These are phyloP conservation scores for Triadica sebifera DNA, from an alignment of 345 rosid species.

Conservation along the genomic window DNA sequence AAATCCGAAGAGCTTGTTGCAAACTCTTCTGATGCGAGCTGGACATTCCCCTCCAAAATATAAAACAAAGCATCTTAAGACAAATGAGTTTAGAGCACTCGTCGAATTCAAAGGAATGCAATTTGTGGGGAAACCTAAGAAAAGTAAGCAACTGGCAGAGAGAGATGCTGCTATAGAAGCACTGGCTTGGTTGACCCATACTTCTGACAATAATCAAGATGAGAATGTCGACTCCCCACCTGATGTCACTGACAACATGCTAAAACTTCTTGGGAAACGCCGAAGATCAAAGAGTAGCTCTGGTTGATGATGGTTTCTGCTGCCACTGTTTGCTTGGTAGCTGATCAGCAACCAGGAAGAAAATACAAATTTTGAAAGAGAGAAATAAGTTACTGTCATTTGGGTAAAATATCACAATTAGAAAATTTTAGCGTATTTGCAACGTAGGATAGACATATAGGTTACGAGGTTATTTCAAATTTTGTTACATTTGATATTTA, in stretches of 20 bases:
- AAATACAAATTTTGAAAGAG: not conserved
- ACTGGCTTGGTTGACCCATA: constrained; percentile 92
- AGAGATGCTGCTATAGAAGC: constrained; percentile 96
- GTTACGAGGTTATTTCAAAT: no score
- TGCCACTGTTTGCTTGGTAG: not conserved
- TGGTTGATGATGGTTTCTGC: constrained; percentile 13
- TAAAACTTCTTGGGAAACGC: constrained; percentile 83
- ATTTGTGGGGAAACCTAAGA: constrained; percentile 89
- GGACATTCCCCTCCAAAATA: constrained; percentile 97
- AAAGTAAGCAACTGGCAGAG: constrained; percentile 91
- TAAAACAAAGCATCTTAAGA: constrained; percentile 89
- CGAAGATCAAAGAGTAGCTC: constrained; percentile 45
- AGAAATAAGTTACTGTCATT: not conserved
- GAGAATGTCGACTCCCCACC: constrained; percentile 52
- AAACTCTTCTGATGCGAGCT: constrained; percentile 90
- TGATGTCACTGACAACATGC: constrained; percentile 94
- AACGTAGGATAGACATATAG: not conserved
- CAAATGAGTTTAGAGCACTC: constrained; percentile 88
- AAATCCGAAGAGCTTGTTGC: constrained; percentile 91
- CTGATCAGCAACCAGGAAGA: not conserved
- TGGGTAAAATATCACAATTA: not conserved
- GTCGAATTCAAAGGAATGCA: constrained; percentile 98
- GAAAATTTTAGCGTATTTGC: not conserved
- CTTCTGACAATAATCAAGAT: constrained; percentile 42
- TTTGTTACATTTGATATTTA: no score